phyloP scores from a whole-genome alignment of 2,329 filamentous ascomycete species.

The Cadophora sp. region DNA sequence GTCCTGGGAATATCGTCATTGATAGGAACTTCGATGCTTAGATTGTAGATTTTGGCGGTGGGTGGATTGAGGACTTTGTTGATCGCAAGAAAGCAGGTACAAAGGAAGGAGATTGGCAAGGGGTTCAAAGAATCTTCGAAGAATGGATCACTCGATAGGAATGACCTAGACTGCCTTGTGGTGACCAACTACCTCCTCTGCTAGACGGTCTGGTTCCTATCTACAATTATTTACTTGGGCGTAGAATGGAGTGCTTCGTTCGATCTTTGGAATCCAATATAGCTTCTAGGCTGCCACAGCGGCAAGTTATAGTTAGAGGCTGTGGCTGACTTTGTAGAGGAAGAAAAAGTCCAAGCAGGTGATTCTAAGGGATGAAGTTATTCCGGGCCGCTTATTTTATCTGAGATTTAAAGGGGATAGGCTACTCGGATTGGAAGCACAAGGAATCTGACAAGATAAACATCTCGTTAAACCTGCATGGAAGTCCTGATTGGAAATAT shows the following conservation, averaged over 20 bases:
- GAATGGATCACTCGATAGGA: slow-evolving; percentile 26
- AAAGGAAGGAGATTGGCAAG: slow-evolving; percentile 30
- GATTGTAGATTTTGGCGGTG: slow-evolving; percentile 37
- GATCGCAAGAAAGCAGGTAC: slow-evolving; percentile 30
- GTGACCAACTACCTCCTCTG: slow-evolving; percentile 29
- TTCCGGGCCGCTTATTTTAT: too few relatives aligned
- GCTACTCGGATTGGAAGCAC: too few relatives aligned
- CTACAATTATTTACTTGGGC: slow-evolving; percentile 28
- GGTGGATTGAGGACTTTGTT: slow-evolving; percentile 33
- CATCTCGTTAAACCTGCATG: too few relatives aligned
- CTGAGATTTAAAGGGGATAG: too few relatives aligned
- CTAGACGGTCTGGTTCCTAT: slow-evolving; percentile 28
- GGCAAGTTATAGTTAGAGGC: neutral
- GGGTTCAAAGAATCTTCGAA: slow-evolving; percentile 28
- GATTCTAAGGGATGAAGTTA: too few relatives aligned
- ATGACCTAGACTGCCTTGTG: slow-evolving; percentile 16
- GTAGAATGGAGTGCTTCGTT: slow-evolving; percentile 21
- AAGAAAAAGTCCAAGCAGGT: too few relatives aligned
- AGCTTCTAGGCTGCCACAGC: neutral
- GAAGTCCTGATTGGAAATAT: too few relatives aligned
- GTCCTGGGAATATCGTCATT: slow-evolving; percentile 36
- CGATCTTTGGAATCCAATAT: slow-evolving; percentile 11
- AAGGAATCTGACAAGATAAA: too few relatives aligned
- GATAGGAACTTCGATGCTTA: slow-evolving; percentile 32
- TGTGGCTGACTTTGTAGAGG: too few relatives aligned